phyloP scores from a whole-genome alignment of 2,329 filamentous ascomycete species.

The Talaromyces sp. region DNA sequence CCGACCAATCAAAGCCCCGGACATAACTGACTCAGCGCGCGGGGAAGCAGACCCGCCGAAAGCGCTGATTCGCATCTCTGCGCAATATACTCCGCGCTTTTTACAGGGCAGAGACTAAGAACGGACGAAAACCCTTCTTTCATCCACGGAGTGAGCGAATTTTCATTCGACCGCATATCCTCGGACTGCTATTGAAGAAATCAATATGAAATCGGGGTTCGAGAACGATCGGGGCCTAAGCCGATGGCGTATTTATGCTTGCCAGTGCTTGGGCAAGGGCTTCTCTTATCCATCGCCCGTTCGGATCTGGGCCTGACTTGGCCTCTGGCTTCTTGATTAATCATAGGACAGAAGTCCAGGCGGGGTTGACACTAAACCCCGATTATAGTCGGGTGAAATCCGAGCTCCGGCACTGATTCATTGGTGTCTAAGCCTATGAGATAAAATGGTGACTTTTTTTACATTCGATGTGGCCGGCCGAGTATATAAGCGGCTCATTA shows the following conservation, averaged over 20 bases:
- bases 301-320: too few relatives aligned
- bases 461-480: not conserved
- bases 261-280: too few relatives aligned
- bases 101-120: not conserved
- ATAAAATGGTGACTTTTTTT: not conserved
- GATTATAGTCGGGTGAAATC: not conserved
- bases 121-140: not conserved
- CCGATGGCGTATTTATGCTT: not conserved
- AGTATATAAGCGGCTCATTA: not conserved
- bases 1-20: not conserved
- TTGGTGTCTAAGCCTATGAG: not conserved
- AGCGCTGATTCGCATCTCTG: not conserved
- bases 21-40: constrained; percentile 1
- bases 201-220: not conserved
- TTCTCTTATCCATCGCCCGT: not conserved
- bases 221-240: not conserved
- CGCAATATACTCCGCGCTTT: not conserved
- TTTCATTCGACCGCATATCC: too few relatives aligned
- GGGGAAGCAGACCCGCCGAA: not conserved
- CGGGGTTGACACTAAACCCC: not conserved
- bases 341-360: not conserved
- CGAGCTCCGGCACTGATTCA: not conserved
- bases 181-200: too few relatives aligned
- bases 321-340: not conserved
- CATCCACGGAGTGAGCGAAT: not conserved